Evolutionary conservation across 441 rosid genomes (phyloP), one percentile per base, ranked within the genome.

Genomic region (Theobroma grandiflorum): DNA sequence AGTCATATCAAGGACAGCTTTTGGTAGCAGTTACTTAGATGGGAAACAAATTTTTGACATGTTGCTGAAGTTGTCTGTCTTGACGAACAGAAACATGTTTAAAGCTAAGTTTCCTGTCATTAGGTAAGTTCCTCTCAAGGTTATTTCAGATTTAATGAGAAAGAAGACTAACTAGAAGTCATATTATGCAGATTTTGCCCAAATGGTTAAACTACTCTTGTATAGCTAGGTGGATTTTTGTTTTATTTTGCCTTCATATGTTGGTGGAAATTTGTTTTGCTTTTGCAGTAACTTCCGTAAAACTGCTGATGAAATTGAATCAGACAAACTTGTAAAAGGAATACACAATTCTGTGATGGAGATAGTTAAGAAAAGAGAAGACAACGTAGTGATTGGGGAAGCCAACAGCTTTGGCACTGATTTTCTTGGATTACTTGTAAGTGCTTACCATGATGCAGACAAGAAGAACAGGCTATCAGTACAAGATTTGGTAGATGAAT

Each of bases 281-380:
- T 62, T 62, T 33, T 33, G 66, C 76, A 88, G 90, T 0, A 64
- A 77, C 16, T 2, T 88, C 14, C 37, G 81, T 42, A 87, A 75
- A 72, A 74, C 83, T 4, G 26, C 18, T 3, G 92, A 91, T 66
- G 91, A 87, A 2, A 62, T 65, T 3, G 88, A 91, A 85, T 64
- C 85, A 4, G 85, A 83, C 2, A 87, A 80, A 75, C 87, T 88
- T 0, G 89, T 67, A 20, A 73, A 77, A 75, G 85, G 71, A 31
- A 82, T 89, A n/a, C 72, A 62, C 2, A 72, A 86, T 38, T 80
- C 78, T n/a, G 53, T 89, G 40, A 1, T 89, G 38, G n/a, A 72
- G 71, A 81, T 90, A 53, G 77, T 89, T 35, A 72, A 82, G 72
- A 86, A 77, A 61, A 86, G 92, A 79, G 90, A 88, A 65, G 88